Conservation (phyloP, 805 yeast genomes). For the Lipomyces sp. region DNA sequence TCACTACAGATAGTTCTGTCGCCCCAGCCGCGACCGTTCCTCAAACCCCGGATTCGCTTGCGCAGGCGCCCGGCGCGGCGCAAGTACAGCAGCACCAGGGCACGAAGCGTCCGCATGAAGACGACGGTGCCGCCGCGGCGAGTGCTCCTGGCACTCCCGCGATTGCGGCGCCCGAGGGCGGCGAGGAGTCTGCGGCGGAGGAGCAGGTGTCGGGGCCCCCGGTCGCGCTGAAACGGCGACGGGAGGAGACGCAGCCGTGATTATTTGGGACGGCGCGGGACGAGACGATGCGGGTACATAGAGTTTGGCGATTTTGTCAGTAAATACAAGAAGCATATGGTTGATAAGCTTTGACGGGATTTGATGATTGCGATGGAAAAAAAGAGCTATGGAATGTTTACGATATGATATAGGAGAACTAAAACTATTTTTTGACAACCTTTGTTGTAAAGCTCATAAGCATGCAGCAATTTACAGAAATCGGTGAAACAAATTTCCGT, state of each 20-base stretch:
- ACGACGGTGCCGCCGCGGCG: conserved; percentile 3
- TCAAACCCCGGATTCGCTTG: neutral
- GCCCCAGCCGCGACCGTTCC: too few relatives aligned
- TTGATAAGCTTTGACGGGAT: too few relatives aligned
- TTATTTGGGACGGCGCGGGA: neutral
- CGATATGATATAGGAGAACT: too few relatives aligned
- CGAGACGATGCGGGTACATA: too few relatives aligned
- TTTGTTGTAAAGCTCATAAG: too few relatives aligned
- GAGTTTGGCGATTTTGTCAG: too few relatives aligned
- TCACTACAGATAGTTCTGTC: neutral
- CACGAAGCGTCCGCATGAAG: conserved; percentile 10
- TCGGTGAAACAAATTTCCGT: too few relatives aligned
- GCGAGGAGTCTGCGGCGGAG: conserved; percentile 6
- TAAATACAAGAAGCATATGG: too few relatives aligned
- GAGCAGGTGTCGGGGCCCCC: conserved; percentile 5
- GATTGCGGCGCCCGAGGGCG: neutral
- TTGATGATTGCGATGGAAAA: too few relatives aligned
- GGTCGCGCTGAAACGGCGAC: conserved; percentile 22
- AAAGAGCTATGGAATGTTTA: too few relatives aligned
- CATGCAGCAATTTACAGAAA: too few relatives aligned
- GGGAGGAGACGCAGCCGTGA: conserved; percentile 17
- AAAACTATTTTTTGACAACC: too few relatives aligned
- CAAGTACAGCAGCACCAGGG: conserved; percentile 3
- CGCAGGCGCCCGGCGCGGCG: neutral
- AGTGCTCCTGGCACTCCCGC: neutral